phyloP scores from a whole-genome alignment of 441 rosid species.

The Eruca vesicaria region DNA sequence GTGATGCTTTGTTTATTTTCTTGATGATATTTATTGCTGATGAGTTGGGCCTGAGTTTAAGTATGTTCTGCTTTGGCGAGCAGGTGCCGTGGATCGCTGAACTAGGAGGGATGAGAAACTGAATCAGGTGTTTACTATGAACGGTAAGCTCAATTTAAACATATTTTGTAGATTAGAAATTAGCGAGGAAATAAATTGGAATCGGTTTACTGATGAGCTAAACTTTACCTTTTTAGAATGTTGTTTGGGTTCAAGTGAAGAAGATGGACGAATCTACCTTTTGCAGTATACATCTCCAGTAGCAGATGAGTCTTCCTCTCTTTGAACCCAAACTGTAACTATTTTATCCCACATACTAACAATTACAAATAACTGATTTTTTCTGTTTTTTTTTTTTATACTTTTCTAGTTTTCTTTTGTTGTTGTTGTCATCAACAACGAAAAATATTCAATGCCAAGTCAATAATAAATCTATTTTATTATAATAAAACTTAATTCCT shows the following conservation, averaged over 20 bases:
- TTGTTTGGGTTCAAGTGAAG: neutral
- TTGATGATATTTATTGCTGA: neutral
- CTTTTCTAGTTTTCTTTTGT: neutral
- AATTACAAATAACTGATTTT: conserved; percentile 1
- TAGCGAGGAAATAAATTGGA: neutral
- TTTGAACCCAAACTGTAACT: conserved; percentile 29
- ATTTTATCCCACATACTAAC: conserved; percentile 21
- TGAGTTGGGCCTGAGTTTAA: neutral
- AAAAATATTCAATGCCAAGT: conserved; percentile 17
- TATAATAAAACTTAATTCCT: neutral
- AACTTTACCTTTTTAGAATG: neutral
- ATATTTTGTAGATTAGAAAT: neutral
- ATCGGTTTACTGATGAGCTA: neutral
- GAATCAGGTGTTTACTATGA: conserved; percentile 31
- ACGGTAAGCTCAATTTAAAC: neutral
- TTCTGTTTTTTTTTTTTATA: neutral
- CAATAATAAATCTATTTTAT: conserved; percentile 11
- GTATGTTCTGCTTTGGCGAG: conserved; percentile 18
- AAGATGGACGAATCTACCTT: conserved; percentile 3
- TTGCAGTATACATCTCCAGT: conserved; percentile 13
- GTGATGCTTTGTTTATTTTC: neutral
- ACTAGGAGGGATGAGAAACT: conserved; percentile 44
- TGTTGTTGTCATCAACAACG: conserved; percentile 15
- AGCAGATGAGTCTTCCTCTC: conserved; percentile 37
- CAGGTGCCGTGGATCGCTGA: conserved; percentile 97